Evolutionary conservation across 2,329 filamentous ascomycete species (phyloP), one percentile per base, ranked within the genome.

Genomic region (Aaosphaeria pasadenensis): DNA sequence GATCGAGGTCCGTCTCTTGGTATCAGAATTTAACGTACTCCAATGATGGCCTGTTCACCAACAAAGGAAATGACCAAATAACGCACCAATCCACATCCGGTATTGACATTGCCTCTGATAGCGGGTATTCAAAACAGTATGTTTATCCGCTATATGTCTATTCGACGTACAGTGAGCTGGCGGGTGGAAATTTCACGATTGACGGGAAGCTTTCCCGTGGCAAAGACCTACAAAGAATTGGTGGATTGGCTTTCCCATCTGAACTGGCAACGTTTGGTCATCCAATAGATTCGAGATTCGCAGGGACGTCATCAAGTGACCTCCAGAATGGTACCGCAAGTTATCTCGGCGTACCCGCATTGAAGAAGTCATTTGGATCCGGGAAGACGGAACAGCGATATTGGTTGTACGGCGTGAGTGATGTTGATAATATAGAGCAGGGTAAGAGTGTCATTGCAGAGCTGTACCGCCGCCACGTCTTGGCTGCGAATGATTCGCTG

Each of bases 101-200:
- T 5, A 63, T 65, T 1, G 9, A 36, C 33, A 9, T 9, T 9
- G 33, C 33, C 9, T 9, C n/a, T 36, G 78, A 80, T 42, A 55
- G 60, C 55, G 70, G 52, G 51, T 77, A 74, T 47, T 59, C 60
- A 7, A 67, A 71, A 29, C 64, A 53, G 4, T 87, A 84, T 62
- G 67, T 66, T 6, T 89, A 87, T 57, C 86, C 86, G 0, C 66
- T 89, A 1, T 77, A 73, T 56, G 80, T 81, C 42, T 81, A 80
- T 56, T 79, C 76, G 11, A 77, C 76, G 1, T 78, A 78, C 46
- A 61, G 65, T 11, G 62, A 72, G 9, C 60, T 75, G 29, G 45
- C 72, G 3, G 57, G 54, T 13, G 74, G 74, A 11, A 71, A 71
- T 42, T 69, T 74, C 44, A 73, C 71, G 2, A 75, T 80, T 47